These are phyloP conservation scores for Trichoderma orchidacearum DNA, from an alignment of 495 filamentous ascomycete species.

Conservation along the genomic window DNA sequence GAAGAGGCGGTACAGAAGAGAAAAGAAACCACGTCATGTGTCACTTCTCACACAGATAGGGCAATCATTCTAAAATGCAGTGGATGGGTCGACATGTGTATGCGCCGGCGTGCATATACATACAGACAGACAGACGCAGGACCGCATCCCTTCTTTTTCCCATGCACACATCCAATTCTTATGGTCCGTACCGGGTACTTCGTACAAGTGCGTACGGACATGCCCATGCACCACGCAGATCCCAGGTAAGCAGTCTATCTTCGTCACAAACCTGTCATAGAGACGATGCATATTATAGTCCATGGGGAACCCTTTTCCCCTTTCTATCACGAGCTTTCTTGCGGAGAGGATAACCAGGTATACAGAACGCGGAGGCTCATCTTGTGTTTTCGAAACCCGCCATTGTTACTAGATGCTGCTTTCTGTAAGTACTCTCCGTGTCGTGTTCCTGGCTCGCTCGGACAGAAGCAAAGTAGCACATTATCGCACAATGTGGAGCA, in stretches of 20 bases:
- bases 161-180: neutral
- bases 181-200: neutral
- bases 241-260: neutral
- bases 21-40: neutral
- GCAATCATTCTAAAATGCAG: neutral
- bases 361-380: no score
- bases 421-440: no score
- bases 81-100: neutral
- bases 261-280: neutral
- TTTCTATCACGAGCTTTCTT: no score
- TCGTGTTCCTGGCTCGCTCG: no score
- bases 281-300: neutral
- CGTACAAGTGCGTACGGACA: neutral
- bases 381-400: no score
- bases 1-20: neutral
- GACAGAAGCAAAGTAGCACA: no score
- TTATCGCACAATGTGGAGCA: no score
- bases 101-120: neutral
- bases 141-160: neutral
- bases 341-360: no score
- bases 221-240: neutral
- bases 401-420: no score
- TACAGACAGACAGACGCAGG: neutral
- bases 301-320: no score
- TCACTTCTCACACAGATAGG: constrained; percentile 1